Evolutionary conservation across 129 eudicot species (phyloP), one percentile per base, ranked within the genome.

Genomic region (Saposhnikovia divaricata): DNA sequence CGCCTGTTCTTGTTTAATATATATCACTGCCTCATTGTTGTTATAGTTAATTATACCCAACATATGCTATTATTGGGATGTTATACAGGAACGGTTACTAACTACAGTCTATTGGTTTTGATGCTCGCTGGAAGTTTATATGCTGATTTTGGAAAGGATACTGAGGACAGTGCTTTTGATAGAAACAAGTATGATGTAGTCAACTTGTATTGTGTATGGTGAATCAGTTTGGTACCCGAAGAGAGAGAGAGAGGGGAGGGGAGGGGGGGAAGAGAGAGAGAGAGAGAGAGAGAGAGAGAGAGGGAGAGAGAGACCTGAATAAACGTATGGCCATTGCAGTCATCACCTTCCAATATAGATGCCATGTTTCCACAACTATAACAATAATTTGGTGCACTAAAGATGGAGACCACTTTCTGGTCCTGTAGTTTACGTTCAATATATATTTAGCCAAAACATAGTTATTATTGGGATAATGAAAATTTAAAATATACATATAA

Each of bases 311-410:
- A 79, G 71, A 93, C 97, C 97, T 93, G 97, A 59, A 93, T 89
- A 73, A 93, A 93, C 1, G 97, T 89, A 82, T 91, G 97, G 48
- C 91, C 97, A 55, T 87, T 93, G 91, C 93, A 89, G 81, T 93
- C 98, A 84, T 93, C 98, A 39, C 91, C 98, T 81, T 94, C 98
- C 88, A 94, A 83, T 31, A 94, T 94, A 34, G 98, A 94, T 61
- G 98, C 98, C 98, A 92, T 92, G 84, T 92, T 95, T 65, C 98
- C 97, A 86, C 98, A 95, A 18, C 98, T 89, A 19, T 95, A 95
- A 82, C 98, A 95, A 75, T 95, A 92, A 83, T 95, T 95, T 25
- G 97, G 98, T 0, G 97, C 97, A 85, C 98, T 95, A 75, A 95
- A 95, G 74, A 95, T 92, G 9, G 97, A 92, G 78, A 95, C 98